Conservation (phyloP, 2,329 filamentous ascomycete genomes). For the Allantophomopsis cytisporea region DNA sequence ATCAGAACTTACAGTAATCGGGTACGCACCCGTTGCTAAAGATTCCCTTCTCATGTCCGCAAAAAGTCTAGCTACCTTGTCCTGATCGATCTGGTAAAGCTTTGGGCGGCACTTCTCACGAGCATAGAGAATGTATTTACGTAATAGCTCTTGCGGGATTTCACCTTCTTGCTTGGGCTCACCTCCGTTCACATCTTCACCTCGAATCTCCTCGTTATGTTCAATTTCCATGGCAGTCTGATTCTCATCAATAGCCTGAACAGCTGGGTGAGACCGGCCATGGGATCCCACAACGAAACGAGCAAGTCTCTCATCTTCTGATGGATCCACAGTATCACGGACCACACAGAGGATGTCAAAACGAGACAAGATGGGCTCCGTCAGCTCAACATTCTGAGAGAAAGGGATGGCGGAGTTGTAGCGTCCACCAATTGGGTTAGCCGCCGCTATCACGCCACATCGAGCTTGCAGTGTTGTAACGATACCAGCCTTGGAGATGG, state of each 20-base stretch:
- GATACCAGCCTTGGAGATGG: constrained; percentile 96
- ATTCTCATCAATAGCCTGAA: constrained; percentile 30
- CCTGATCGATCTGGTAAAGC: constrained; percentile 93
- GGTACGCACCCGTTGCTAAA: constrained; percentile 87
- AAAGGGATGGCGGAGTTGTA: constrained; percentile 97
- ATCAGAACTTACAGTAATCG: constrained; percentile 69
- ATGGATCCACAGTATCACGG: constrained; percentile 84
- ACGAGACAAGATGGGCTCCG: constrained; percentile 92
- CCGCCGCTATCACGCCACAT: constrained; percentile 90
- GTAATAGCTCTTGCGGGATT: constrained; percentile 78
- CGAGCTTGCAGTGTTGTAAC: constrained; percentile 93
- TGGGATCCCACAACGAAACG: constrained; percentile 93
- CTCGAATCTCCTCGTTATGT: constrained; percentile 31
- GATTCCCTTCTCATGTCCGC: constrained; percentile 93
- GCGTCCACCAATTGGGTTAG: constrained; percentile 89
- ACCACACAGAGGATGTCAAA: constrained; percentile 97
- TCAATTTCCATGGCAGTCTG: constrained; percentile 50
- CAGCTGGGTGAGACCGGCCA: constrained; percentile 67
- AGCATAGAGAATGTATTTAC: constrained; percentile 96
- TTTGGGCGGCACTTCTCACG: constrained; percentile 82
- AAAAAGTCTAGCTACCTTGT: constrained; percentile 89
- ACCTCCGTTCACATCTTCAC: constrained; percentile 24
- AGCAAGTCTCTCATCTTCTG: constrained; percentile 83
- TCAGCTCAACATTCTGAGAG: constrained; percentile 90
- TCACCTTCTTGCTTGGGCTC: constrained; percentile 47